Percentiles rank a stretch among this genome's conserved stretches.
Conservation (phyloP, 345 rosid genomes). For the Bruguiera gymnorhiza region DNA sequence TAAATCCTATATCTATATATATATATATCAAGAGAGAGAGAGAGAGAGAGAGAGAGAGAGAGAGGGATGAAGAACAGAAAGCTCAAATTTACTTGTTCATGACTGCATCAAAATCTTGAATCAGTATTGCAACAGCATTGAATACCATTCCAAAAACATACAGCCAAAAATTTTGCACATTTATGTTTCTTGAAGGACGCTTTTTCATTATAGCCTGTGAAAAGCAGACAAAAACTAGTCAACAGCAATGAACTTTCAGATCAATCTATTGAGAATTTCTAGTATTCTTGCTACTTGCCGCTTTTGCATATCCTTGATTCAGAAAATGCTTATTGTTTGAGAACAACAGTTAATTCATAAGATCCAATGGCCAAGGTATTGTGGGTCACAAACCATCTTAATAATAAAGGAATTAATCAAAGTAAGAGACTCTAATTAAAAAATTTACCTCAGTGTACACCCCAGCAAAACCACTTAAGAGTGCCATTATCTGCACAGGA, state of each 20-base stretch:
- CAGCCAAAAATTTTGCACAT: constrained; percentile 94
- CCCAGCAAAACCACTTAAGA: constrained; percentile 94
- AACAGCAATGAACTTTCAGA: background rate
- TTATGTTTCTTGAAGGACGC: constrained; percentile 89
- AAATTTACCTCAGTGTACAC: constrained; percentile 83
- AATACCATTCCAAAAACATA: constrained; percentile 93
- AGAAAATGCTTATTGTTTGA: background rate
- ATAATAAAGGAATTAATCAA: background rate
- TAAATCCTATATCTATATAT: too few relatives aligned
- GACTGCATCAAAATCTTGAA: constrained; percentile 93
- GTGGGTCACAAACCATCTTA: background rate
- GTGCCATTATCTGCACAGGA: constrained; percentile 81
- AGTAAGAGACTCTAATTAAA: background rate
- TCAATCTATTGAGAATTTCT: constrained; percentile 7
- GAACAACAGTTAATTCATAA: constrained; percentile 3
- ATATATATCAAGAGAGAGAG: background rate
- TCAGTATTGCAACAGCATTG: constrained; percentile 82
- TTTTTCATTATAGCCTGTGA: constrained; percentile 92
- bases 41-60: background rate
- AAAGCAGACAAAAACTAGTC: constrained; percentile 15
- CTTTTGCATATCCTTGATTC: constrained; percentile 3
- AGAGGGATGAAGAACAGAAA: constrained; percentile 1
- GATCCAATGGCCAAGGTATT: constrained; percentile 5
- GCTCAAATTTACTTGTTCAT: constrained; percentile 57
- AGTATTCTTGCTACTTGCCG: background rate